phyloP scores from a whole-genome alignment of 2,329 filamentous ascomycete species.

The Cladophialophora immunda region DNA sequence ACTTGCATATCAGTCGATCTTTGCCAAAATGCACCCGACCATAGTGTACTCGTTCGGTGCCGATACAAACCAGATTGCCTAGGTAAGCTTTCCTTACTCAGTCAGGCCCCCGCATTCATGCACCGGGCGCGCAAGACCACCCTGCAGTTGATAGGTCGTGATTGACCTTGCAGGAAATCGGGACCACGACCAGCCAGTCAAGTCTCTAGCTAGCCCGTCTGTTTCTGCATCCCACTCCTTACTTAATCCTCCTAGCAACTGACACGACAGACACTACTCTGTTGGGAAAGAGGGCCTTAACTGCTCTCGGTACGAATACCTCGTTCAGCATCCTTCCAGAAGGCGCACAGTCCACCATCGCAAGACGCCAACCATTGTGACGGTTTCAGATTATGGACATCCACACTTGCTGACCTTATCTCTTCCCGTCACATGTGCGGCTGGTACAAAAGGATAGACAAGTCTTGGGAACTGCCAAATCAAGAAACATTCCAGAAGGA shows the following conservation, averaged over 20 bases:
- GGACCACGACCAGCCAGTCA: no score
- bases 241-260: slow-evolving; percentile 14
- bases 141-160: not conserved
- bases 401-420: not conserved
- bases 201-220: not conserved
- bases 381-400: not conserved
- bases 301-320: not conserved
- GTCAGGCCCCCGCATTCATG: not conserved
- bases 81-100: not conserved
- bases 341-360: not conserved
- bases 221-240: slow-evolving; percentile 4
- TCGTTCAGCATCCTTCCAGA: slow-evolving; percentile 14
- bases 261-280: not conserved
- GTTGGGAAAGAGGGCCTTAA: not conserved
- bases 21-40: not conserved
- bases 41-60: not conserved
- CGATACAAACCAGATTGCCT: not conserved
- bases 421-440: not conserved
- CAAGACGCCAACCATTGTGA: not conserved
- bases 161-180: not conserved
- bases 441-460: not conserved
- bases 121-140: no score
- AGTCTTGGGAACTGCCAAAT: not conserved
- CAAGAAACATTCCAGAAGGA: slow-evolving; percentile 10
- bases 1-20: not conserved